A percentile compares a stretch with the other conserved stretches of the same genome.
Evolutionary conservation across 2,329 filamentous ascomycete genomes (phyloP).

Genomic region (Capronia americana): DNA sequence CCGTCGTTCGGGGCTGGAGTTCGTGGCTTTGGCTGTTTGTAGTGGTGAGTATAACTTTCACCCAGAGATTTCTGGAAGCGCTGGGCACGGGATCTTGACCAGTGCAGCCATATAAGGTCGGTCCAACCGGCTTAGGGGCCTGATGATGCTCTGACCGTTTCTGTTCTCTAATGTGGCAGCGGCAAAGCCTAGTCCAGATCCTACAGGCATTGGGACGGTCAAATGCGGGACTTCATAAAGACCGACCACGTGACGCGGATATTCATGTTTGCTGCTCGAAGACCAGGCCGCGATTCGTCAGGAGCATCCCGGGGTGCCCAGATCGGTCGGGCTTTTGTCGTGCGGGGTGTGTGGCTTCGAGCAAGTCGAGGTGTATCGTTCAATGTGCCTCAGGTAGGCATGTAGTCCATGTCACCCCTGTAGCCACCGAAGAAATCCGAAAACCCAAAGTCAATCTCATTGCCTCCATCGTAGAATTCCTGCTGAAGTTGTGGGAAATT

Average conservation of each 20-base stretch:
- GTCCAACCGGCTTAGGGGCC: not conserved
- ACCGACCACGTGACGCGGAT: constrained; percentile 12
- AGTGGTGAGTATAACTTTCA: not conserved
- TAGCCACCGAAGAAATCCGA: constrained; percentile 33
- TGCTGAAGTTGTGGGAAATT: constrained; percentile 21
- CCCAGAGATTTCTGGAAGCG: not conserved
- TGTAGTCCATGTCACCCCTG: constrained; percentile 19
- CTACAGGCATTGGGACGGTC: not conserved
- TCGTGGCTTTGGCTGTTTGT: not conserved
- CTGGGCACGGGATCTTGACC: not conserved
- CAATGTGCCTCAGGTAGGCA: not conserved
- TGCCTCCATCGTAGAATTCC: constrained; percentile 22
- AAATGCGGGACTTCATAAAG: not conserved
- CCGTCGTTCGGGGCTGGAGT: not conserved
- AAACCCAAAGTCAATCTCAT: constrained; percentile 30
- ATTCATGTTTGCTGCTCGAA: not conserved
- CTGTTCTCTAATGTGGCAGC: not conserved
- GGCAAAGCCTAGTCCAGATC: not conserved
- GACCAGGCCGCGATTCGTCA: not conserved
- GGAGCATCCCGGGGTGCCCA: not conserved
- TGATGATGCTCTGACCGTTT: not conserved
- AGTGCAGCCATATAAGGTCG: not conserved
- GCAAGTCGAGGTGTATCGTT: not conserved
- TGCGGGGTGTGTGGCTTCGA: not conserved
- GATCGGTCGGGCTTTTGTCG: not conserved